Percentiles rank a stretch among this genome's conserved stretches.
Conservation (phyloP, 2,329 filamentous ascomycete species). For the Pestalotiopsis sp. region DNA sequence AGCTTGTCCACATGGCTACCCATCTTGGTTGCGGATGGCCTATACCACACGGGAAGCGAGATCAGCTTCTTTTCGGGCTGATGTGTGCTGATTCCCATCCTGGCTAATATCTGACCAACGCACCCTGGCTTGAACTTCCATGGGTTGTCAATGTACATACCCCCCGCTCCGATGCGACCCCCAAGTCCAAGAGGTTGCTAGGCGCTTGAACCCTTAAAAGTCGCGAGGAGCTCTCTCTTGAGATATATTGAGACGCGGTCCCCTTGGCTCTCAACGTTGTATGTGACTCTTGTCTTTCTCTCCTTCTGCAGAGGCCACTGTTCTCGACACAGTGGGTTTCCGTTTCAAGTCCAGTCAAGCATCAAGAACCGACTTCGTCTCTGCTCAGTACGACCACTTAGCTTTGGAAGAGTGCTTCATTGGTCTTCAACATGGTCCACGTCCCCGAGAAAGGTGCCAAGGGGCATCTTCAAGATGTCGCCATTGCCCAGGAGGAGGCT, state of each 20-base stretch:
- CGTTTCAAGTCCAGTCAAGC: background rate
- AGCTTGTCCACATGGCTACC: background rate
- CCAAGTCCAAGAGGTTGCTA: background rate
- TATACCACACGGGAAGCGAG: slow-evolving; percentile 1
- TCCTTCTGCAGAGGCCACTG: background rate
- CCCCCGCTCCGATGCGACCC: slow-evolving; percentile 4
- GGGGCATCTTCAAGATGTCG: slow-evolving; percentile 9
- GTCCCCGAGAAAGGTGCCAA: slow-evolving; percentile 1
- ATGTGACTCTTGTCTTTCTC: background rate
- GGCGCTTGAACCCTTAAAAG: background rate
- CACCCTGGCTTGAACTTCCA: background rate
- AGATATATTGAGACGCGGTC: slow-evolving; percentile 3
- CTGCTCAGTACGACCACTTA: background rate
- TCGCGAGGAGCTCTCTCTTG: background rate
- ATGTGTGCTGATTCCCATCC: slow-evolving; percentile 8
- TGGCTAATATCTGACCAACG: slow-evolving; percentile 6
- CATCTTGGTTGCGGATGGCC: background rate
- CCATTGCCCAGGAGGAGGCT: slow-evolving; percentile 42
- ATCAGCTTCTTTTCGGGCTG: background rate
- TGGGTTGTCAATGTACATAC: background rate
- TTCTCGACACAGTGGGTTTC: background rate
- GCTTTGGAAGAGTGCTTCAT: background rate
- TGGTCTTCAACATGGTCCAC: slow-evolving; percentile 1
- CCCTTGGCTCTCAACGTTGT: background rate
- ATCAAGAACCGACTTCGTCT: background rate